Conservation (phyloP, 108 stramenopile genomes). For the Nitzschia palea region DNA sequence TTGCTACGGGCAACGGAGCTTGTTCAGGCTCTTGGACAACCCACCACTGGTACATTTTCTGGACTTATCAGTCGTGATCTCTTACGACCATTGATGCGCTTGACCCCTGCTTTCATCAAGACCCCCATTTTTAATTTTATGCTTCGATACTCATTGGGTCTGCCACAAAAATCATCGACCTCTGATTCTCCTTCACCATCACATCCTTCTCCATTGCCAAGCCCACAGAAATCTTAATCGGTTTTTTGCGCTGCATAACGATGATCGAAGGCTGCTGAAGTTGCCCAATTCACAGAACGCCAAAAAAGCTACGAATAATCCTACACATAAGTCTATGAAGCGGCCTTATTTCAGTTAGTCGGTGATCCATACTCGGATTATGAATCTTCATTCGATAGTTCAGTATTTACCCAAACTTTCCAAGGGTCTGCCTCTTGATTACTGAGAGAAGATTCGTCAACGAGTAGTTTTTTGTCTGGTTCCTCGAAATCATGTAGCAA, state of each 20-base stretch:
- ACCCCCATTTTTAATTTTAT: conserved; percentile 68
- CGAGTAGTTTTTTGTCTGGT: neutral
- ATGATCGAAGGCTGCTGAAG: too few species aligned
- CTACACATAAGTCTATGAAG: too few species aligned
- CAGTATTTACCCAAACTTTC: neutral
- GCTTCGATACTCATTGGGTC: conserved; percentile 77
- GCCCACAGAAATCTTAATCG: neutral
- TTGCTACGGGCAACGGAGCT: conserved; percentile 81
- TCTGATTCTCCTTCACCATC: neutral
- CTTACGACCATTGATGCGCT: conserved; percentile 67
- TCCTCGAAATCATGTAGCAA: neutral
- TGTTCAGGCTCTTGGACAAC: conserved; percentile 82
- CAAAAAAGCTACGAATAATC: too few species aligned
- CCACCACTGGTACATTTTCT: conserved; percentile 40
- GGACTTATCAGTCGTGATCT: conserved; percentile 52
- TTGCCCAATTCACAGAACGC: too few species aligned
- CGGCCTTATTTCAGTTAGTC: too few species aligned
- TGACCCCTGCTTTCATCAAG: conserved; percentile 69
- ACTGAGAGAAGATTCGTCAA: too few species aligned
- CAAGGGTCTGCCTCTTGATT: conserved; percentile 11
- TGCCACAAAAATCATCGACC: neutral
- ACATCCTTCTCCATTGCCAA: too few species aligned
- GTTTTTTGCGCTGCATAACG: too few species aligned
- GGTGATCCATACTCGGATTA: too few species aligned
- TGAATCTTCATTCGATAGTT: neutral